Conservation (phyloP, 768 basidiomycete species). For the Goffeauzyma gilvescens region DNA sequence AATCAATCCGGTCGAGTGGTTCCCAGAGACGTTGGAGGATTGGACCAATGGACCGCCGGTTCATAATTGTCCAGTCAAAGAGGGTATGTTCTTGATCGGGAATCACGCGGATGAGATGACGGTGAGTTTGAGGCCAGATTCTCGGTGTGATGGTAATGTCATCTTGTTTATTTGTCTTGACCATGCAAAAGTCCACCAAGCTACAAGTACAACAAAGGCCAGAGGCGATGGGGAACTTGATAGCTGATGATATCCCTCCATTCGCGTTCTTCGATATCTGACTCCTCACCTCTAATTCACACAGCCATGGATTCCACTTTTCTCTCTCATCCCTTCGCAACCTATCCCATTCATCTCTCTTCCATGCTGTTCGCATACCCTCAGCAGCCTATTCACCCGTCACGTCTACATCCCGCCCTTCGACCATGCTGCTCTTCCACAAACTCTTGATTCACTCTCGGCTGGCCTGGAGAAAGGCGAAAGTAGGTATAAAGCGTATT, state of each 20-base stretch:
- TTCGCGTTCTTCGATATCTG: too few species aligned
- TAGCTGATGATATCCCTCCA: too few species aligned
- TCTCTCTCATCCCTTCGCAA: constrained; percentile 38
- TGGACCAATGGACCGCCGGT: constrained; percentile 17
- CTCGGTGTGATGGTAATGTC: too few species aligned
- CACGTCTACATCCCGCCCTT: constrained; percentile 13
- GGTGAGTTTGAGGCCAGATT: constrained; percentile 19
- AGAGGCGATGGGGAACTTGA: too few species aligned
- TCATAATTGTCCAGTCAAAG: constrained; percentile 29
- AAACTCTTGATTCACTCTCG: constrained; percentile 27
- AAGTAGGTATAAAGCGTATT: constrained; percentile 57
- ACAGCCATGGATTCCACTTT: constrained; percentile 69
- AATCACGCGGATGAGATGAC: constrained; percentile 95
- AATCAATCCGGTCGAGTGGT: constrained; percentile 43
- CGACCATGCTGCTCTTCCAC: constrained; percentile 19
- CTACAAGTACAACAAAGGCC: too few species aligned
- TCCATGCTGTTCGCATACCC: constrained; percentile 51
- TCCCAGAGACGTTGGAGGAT: constrained; percentile 22
- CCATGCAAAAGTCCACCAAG: too few species aligned
- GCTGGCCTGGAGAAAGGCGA: constrained; percentile 37
- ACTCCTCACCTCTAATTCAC: too few species aligned
- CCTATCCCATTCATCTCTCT: constrained; percentile 38
- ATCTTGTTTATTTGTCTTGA: too few species aligned
- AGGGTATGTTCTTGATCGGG: constrained; percentile 59
- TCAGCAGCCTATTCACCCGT: constrained; percentile 55